Evolutionary conservation across 106 monocot genomes (phyloP), one percentile per base, ranked within the genome.

Genomic region (Phalaenopsis equestris): DNA sequence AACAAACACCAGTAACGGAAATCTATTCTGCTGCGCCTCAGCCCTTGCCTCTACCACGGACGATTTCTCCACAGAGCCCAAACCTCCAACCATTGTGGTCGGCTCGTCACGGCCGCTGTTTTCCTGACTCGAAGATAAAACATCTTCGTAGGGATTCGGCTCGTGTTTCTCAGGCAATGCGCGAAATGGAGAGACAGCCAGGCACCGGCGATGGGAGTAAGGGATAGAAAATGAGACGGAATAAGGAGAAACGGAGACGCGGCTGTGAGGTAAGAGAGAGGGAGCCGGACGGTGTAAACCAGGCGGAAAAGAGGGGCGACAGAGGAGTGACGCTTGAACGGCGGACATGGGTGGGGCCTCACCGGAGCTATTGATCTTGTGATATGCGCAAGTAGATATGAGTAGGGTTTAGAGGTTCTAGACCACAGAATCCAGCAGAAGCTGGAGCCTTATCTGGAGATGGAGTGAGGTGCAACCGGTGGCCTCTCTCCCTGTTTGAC

Each of bases 301-400:
- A 7, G n/a, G 80, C 65, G 80, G 75, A 5, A 42, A 45, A 19
- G 80, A 85, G 48, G 86, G 89, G 77, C 86, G 81, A 78, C 77
- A 78, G 86, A 89, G 72, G 83, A 96, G 93, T 12, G 86, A 91
- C 41, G 85, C 84, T 77, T 95, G 95, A 58, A 85, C 86, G 8
- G 92, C 82, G 36, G 89, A 75, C 92, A 95, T 95, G 88, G 82
- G 37, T 21, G 57, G 45, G 56, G 76, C 23, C 30, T 12, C 24
- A 41, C 72, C 72, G 41, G 67, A 5, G 67, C 41, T 41, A 7
- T 41, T 41, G 39, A 36, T 39, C 45, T 74, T 45, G n/a, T 36
- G 74, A 42, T 45, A 7, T 12, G 74, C 14, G 74, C 24, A 49
- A 23, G 49, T 9, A 49, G 49, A 76, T 12, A 12, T 49, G 49